Conservation (phyloP, 2,329 filamentous ascomycete genomes). For the Colletotrichum tamarilloi region DNA sequence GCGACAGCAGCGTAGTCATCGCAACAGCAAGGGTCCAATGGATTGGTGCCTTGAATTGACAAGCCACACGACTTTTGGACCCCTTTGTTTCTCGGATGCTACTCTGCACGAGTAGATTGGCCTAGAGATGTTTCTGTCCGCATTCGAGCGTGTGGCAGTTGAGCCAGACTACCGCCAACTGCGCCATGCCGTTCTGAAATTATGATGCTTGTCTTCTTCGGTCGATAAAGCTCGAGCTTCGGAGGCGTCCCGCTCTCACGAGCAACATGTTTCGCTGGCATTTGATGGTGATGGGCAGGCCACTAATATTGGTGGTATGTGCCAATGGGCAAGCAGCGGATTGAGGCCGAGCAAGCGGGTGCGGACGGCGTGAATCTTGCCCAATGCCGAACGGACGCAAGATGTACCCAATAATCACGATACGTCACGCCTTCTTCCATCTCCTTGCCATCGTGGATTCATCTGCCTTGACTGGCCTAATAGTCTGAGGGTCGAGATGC, state of each 20-base stretch:
- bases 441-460: neutral
- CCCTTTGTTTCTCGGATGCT: constrained; percentile 16
- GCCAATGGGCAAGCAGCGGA: neutral
- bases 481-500: neutral
- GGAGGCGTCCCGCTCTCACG: neutral
- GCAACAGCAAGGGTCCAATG: neutral
- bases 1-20: no score
- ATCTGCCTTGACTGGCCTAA: neutral
- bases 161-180: neutral
- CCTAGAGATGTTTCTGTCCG: neutral
- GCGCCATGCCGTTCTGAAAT: neutral
- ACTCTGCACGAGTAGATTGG: neutral
- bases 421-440: neutral
- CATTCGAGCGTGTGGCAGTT: neutral
- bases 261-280: constrained; percentile 15
- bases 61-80: constrained; percentile 1
- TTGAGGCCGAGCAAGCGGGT: neutral
- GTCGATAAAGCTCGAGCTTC: neutral
- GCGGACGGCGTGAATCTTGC: neutral
- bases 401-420: neutral
- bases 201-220: neutral
- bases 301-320: neutral
- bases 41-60: neutral
- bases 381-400: neutral
- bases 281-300: neutral